Evolutionary conservation across 1,284 basidiomycete genomes (phyloP), one percentile per base, ranked within the genome.

Genomic region (Baeospora myosura): DNA sequence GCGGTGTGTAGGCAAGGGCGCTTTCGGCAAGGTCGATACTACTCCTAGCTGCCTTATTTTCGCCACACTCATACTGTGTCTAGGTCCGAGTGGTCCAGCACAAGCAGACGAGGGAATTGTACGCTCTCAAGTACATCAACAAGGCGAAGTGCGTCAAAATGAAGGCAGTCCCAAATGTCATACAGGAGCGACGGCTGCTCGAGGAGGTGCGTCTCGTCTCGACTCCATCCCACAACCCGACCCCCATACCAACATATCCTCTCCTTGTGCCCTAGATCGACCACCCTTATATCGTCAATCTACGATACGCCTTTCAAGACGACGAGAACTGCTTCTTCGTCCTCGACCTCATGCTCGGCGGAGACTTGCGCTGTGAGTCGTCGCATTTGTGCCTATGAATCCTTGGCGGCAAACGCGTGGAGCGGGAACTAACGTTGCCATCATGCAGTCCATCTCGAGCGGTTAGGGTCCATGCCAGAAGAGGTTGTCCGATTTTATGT

Each of bases 241-340:
- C 8, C 8, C 36, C 25, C 18, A 38, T 24, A 38, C 12, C 36
- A 29, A 29, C 26, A 29, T 8, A 29, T 29, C 34, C 32, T 40
- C 26, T 42, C 41, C 40, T 17, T 60, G 54, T 47, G 57, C 57
- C 43, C 34, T 49, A 96, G 90, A 87, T 97, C 54, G 94, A 98
- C 65, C 93, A 95, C 53, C 90, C 94, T 0, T 98, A 90, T 58
- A 84, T 98, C 41, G 95, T 97, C 62, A 98, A 98, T 62, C 58
- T 98, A 60, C 82, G 95, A 38, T 98, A 98, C 61, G 95, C 95
- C 12, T 98, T 98, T 62, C 95, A 98, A 62, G 95, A 98, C 60
- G 95, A 98, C 58, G 95, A 98, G 60, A 98, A 98, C 61, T 93
- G 95, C 56, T 98, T 98, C 73, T 98, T 98, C 60, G 95, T 98